phyloP scores from a whole-genome alignment of 2,329 filamentous ascomycete species.

The Coniella vitis region DNA sequence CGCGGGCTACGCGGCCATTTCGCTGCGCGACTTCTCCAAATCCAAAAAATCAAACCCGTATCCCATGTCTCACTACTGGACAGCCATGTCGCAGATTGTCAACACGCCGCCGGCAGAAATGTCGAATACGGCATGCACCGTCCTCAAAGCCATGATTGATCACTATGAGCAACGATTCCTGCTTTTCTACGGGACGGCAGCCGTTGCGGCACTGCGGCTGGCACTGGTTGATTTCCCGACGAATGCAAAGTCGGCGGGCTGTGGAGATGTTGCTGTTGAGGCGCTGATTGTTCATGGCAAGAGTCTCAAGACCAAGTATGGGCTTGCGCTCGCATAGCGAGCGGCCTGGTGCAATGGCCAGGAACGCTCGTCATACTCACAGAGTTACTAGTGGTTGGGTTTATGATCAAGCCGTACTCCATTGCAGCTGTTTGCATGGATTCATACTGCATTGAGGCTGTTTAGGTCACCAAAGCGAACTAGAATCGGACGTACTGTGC shows the following conservation, averaged over 20 bases:
- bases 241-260: conserved; percentile 31
- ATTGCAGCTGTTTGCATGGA: too few species aligned
- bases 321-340: conserved; percentile 36
- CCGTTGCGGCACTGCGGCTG: conserved; percentile 60
- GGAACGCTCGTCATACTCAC: too few species aligned
- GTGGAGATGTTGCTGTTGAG: conserved; percentile 40
- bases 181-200: conserved; percentile 72
- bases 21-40: conserved; percentile 73
- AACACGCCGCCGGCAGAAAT: conserved; percentile 63
- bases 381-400: too few species aligned
- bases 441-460: too few species aligned
- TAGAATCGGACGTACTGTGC: neutral
- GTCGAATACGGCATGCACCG: conserved; percentile 66
- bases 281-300: conserved; percentile 48
- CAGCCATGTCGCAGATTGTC: conserved; percentile 64
- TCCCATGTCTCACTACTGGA: conserved; percentile 79
- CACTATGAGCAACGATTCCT: conserved; percentile 71
- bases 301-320: conserved; percentile 43
- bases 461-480: too few species aligned
- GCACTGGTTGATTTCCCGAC: conserved; percentile 70
- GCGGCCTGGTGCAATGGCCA: neutral
- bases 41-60: conserved; percentile 64
- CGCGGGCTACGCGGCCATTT: conserved; percentile 75
- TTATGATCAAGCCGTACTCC: too few species aligned
- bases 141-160: conserved; percentile 65